Conservation (phyloP, 2,329 filamentous ascomycete species). For the Graphium sp. region DNA sequence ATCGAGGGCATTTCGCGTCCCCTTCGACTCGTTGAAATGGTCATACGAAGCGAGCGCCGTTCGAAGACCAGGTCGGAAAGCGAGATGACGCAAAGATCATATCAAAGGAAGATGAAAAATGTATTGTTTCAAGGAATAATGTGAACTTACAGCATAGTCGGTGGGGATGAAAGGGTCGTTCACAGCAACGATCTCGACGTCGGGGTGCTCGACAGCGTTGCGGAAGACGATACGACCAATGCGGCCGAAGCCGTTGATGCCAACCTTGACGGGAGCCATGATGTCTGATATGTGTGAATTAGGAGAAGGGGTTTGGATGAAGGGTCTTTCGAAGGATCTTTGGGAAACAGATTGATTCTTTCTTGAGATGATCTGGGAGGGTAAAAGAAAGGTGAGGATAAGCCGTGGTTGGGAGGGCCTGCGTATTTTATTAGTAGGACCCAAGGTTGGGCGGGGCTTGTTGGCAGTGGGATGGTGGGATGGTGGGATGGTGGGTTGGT, state of each 20-base stretch:
- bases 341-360: background rate
- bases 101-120: background rate
- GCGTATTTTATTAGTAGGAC: background rate
- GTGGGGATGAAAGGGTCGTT: conserved; percentile 99
- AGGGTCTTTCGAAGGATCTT: too few relatives aligned
- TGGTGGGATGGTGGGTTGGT: too few relatives aligned
- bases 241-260: conserved; percentile 99
- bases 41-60: background rate
- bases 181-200: conserved; percentile 87
- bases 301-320: conserved; percentile 1
- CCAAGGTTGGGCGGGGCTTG: too few relatives aligned
- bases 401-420: too few relatives aligned
- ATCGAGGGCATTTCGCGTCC: conserved; percentile 1
- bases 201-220: conserved; percentile 81
- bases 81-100: background rate
- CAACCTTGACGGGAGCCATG: conserved; percentile 56
- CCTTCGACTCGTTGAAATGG: conserved; percentile 1
- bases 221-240: conserved; percentile 99
- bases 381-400: background rate
- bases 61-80: background rate
- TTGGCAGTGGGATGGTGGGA: too few relatives aligned
- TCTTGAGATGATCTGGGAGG: background rate
- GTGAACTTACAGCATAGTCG: conserved; percentile 75
- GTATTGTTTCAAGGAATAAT: too few relatives aligned
- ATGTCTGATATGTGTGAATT: conserved; percentile 8